Evolutionary conservation across 371 early-diverging fungal species (phyloP).

Genomic region (Circinella minor): DNA sequence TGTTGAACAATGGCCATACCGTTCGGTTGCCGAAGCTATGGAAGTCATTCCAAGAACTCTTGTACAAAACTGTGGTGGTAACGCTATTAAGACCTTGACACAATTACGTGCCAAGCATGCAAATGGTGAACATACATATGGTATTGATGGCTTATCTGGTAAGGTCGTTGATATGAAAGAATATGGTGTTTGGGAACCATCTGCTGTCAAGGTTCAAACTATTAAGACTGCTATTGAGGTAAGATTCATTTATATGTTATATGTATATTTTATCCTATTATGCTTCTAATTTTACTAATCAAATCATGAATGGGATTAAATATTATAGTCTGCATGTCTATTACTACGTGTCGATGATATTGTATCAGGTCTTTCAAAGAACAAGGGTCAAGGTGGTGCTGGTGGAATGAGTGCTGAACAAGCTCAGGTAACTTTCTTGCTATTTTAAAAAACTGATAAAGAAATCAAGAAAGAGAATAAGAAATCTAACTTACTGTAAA

Average conservation of each 20-base stretch:
- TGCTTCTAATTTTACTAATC: constrained; percentile 2
- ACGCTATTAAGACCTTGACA: constrained; percentile 94
- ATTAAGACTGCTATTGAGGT: constrained; percentile 99
- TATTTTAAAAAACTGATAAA: not conserved
- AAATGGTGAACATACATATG: constrained; percentile 85
- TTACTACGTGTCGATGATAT: constrained; percentile 97
- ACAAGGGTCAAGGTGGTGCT: constrained; percentile 41
- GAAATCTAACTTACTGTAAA: not conserved
- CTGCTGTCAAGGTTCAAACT: constrained; percentile 98
- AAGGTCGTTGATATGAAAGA: constrained; percentile 96
- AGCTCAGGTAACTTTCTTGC: constrained; percentile 14
- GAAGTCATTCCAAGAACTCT: constrained; percentile 99
- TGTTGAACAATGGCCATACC: constrained; percentile 96
- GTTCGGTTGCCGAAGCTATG: constrained; percentile 93
- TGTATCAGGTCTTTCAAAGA: constrained; percentile 88
- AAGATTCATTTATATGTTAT: constrained; percentile 4
- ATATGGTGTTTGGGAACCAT: constrained; percentile 99
- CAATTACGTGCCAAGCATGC: constrained; percentile 97
- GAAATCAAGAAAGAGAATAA: not conserved
- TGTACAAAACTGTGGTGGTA: constrained; percentile 98
- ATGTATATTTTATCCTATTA: constrained; percentile 5
- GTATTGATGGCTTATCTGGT: constrained; percentile 97
- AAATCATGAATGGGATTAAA: not conserved
- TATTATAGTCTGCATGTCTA: constrained; percentile 80
- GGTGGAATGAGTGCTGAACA: constrained; percentile 24